A percentile compares a stretch with the other conserved stretches of the same genome.
Evolutionary conservation across 2,329 filamentous ascomycete species (phyloP).

Genomic region (Aspergillus sp.): DNA sequence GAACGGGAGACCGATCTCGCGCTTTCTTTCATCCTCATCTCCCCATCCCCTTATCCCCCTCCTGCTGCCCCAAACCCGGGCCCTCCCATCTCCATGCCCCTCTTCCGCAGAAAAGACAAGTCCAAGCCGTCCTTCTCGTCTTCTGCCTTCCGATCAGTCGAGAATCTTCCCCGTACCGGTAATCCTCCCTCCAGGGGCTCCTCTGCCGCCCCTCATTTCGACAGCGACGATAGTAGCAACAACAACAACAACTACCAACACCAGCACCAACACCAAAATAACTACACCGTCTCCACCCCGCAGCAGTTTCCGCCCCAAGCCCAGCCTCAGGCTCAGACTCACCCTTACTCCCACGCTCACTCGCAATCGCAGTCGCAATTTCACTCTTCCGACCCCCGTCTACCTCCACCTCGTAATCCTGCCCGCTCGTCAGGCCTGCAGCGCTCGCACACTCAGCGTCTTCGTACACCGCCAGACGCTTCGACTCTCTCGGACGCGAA

Average conservation of each 20-base stretch:
- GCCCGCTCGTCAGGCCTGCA: slow-evolving; percentile 5
- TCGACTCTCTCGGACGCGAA: slow-evolving; percentile 4
- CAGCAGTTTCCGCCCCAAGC: slow-evolving; percentile 13
- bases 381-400: background rate
- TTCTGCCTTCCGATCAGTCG: slow-evolving; percentile 18
- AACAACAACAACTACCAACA: background rate
- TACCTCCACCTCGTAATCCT: slow-evolving; percentile 9
- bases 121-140: slow-evolving; percentile 15
- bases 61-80: background rate
- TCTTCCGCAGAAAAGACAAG: slow-evolving; percentile 19
- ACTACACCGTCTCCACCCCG: slow-evolving; percentile 11
- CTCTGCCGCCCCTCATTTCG: slow-evolving; percentile 11
- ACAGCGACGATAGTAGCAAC: slow-evolving; percentile 6
- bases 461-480: slow-evolving; percentile 11
- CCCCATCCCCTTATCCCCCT: background rate
- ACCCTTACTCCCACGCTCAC: slow-evolving; percentile 2
- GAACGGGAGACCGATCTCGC: background rate
- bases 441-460: slow-evolving; percentile 11
- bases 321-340: slow-evolving; percentile 10
- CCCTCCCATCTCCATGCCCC: slow-evolving; percentile 17
- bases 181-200: slow-evolving; percentile 6
- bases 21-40: slow-evolving; percentile 8
- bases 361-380: slow-evolving; percentile 5
- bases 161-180: slow-evolving; percentile 11
- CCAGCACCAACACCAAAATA: background rate